A percentile compares a stretch with the other conserved stretches of the same genome.
Evolutionary conservation across 345 rosid genomes (phyloP).

Genomic region (Dimocarpus longan): DNA sequence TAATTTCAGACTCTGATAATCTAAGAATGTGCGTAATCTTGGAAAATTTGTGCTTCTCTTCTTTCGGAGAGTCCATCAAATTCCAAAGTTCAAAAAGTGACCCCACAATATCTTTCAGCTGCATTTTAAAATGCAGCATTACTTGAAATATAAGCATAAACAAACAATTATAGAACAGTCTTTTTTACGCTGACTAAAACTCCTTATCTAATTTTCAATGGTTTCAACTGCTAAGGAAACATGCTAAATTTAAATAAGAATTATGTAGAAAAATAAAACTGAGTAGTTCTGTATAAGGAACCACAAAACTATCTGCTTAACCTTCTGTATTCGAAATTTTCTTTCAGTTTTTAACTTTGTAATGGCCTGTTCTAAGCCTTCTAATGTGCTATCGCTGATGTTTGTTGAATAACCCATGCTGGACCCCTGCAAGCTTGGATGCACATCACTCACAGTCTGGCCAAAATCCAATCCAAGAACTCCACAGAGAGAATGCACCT

Average conservation of each 20-base stretch:
- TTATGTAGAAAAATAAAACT: not conserved
- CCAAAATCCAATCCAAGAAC: slow-evolving; percentile 87
- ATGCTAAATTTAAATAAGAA: not conserved
- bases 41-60: slow-evolving; percentile 61
- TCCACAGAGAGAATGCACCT: slow-evolving; percentile 82
- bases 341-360: slow-evolving; percentile 68
- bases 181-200: not conserved
- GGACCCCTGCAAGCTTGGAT: slow-evolving; percentile 81
- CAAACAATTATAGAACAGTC: not conserved
- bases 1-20: slow-evolving; percentile 63
- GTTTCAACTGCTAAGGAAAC: not conserved
- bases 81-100: slow-evolving; percentile 80
- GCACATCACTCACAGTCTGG: slow-evolving; percentile 78
- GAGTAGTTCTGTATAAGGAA: not conserved
- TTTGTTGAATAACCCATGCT: slow-evolving; percentile 78
- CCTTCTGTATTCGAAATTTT: slow-evolving; percentile 76
- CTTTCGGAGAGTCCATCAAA: slow-evolving; percentile 86
- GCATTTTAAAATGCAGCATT: slow-evolving; percentile 30
- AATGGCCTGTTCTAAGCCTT: slow-evolving; percentile 77
- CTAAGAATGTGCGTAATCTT: slow-evolving; percentile 54
- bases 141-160: slow-evolving; percentile 14
- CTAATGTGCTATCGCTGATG: slow-evolving; percentile 73
- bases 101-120: slow-evolving; percentile 69
- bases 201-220: too few relatives aligned
- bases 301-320: slow-evolving; percentile 23